Evolutionary conservation across 2,329 filamentous ascomycete species (phyloP).

Genomic region (Trichothecium sympodiale): DNA sequence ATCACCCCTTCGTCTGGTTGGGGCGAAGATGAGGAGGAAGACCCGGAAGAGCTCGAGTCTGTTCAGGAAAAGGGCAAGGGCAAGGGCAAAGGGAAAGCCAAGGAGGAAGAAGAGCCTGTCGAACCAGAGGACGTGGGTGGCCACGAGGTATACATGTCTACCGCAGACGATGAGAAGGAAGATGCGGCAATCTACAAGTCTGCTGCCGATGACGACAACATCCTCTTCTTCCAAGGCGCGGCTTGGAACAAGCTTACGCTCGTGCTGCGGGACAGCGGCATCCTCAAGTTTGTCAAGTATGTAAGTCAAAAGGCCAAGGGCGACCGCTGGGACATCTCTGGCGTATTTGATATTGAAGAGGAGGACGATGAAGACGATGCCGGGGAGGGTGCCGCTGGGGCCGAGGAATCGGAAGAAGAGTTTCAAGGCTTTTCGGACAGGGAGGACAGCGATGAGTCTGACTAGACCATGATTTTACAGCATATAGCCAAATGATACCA

Average conservation of each 20-base stretch:
- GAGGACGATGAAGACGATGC: slow-evolving; percentile 30
- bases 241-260: slow-evolving; percentile 87
- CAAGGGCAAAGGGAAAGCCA: slow-evolving; percentile 20
- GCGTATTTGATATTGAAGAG: slow-evolving; percentile 61
- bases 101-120: slow-evolving; percentile 18
- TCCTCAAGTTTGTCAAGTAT: slow-evolving; percentile 93
- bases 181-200: slow-evolving; percentile 86
- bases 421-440: slow-evolving; percentile 46
- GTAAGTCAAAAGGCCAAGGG: slow-evolving; percentile 72
- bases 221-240: slow-evolving; percentile 51
- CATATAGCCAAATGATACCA: slow-evolving; percentile 5
- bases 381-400: slow-evolving; percentile 20
- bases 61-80: too few relatives aligned
- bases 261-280: slow-evolving; percentile 76
- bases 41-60: slow-evolving; percentile 32
- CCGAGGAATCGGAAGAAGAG: slow-evolving; percentile 40
- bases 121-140: slow-evolving; percentile 53
- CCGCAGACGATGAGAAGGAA: slow-evolving; percentile 57
- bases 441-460: slow-evolving; percentile 23
- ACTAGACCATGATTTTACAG: slow-evolving; percentile 8
- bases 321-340: slow-evolving; percentile 86
- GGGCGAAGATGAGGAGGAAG: slow-evolving; percentile 55
- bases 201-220: slow-evolving; percentile 62
- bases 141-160: slow-evolving; percentile 89
- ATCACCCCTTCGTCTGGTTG: slow-evolving; percentile 79